phyloP scores from a whole-genome alignment of 1,284 basidiomycete species.

The Cutaneotrichosporon dermatis region DNA sequence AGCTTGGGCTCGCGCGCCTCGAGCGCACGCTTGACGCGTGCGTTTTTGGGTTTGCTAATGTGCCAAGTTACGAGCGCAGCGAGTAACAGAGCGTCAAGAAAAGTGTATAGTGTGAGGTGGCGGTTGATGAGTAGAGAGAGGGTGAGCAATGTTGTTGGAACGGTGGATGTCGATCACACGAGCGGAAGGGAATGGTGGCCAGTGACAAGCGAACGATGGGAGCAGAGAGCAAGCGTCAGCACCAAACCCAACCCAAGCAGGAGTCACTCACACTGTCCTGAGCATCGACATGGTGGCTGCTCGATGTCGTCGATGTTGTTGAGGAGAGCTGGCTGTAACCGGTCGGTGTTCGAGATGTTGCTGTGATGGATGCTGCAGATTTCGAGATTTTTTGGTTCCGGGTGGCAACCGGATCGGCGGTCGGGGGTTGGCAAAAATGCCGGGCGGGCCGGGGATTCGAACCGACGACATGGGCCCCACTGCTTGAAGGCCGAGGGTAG shows the following conservation, averaged over 20 bases:
- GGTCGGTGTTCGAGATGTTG: background rate
- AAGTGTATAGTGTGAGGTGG: no score
- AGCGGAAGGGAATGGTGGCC: background rate
- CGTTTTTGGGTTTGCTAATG: conserved; percentile 91
- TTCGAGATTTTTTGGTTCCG: conserved; percentile 8
- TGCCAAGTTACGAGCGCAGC: no score
- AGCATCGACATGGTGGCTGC: conserved; percentile 45
- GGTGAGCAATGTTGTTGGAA: background rate
- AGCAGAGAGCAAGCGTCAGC: background rate
- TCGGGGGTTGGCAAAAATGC: no score
- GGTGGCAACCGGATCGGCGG: conserved; percentile 5
- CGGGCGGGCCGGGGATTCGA: no score
- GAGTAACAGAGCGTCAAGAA: background rate
- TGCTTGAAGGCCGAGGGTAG: no score
- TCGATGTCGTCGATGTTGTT: conserved; percentile 1
- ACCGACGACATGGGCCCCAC: no score
- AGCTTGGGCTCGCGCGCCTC: conserved; percentile 84
- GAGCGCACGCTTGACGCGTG: conserved; percentile 88
- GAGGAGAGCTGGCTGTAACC: background rate
- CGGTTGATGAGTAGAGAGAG: background rate
- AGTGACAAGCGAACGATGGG: background rate
- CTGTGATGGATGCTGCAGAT: background rate
- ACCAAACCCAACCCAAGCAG: background rate
- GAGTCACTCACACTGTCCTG: conserved; percentile 39
- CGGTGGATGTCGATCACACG: background rate